Evolutionary conservation across 345 rosid genomes (phyloP), one percentile per base, ranked within the genome.

Genomic region (Turnera subulata): DNA sequence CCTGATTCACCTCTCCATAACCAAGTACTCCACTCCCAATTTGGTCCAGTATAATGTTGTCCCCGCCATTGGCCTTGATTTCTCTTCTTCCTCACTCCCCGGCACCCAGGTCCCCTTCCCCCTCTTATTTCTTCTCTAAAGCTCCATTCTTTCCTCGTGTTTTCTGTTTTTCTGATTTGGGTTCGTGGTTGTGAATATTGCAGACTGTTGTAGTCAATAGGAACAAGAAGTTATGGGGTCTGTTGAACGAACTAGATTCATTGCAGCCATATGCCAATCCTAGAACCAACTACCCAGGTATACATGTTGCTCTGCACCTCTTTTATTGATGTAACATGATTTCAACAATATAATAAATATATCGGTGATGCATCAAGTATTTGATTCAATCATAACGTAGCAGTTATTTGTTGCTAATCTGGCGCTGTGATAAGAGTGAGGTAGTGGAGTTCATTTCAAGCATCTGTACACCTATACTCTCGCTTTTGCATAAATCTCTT

Each of bases 241-340:
- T 66, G 74, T 84, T 90, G 29, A 94, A 77, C 74, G 63, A 88
- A 5, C 69, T 94, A 58, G 79, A 66, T 70, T 67, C 93, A 16
- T 79, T 94, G 78, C 88, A 85, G 65, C 97, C 97, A 6, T 94
- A 85, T 81, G 96, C 96, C 55, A 90, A 88, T 69, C 89, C 97
- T 37, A 84, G 97, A 76, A 79, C 46, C 61, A 76, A 47, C 71
- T 82, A 81, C 76, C 85, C 81, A 59, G 95, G 99, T 93, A 85
- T 19, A 63, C 46, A 50, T 37, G 32, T 64, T 73, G 60, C 56
- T 26, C 56, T 66, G 38, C 38, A 62, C 5, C 8, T 53, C 19
- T 56, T 12, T 47, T 19, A n/a, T n/a, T n/a, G n/a, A n/a, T n/a
- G n/a, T n/a, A n/a, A n/a, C n/a, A n/a, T n/a, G n/a, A n/a, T n/a